Conservation (phyloP, 2,329 filamentous ascomycete species). For the Plenodomus biglobosus region DNA sequence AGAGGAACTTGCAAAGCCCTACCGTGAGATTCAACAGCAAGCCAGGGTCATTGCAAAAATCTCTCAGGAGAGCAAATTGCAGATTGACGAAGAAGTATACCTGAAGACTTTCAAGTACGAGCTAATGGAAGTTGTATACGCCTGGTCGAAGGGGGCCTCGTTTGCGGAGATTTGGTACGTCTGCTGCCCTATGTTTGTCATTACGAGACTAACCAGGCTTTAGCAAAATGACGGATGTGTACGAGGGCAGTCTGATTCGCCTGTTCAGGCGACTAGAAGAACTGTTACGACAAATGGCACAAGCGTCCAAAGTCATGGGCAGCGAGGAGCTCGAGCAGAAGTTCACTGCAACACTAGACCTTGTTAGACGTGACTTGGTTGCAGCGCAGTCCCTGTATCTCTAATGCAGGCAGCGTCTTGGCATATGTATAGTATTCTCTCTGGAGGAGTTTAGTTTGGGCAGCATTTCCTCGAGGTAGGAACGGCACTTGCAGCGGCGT, state of each 20-base stretch:
- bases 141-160: constrained; percentile 85
- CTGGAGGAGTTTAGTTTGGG: constrained; percentile 11
- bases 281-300: constrained; percentile 88
- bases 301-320: constrained; percentile 97
- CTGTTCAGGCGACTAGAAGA: constrained; percentile 95
- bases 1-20: constrained; percentile 84
- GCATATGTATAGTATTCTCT: constrained; percentile 18
- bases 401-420: constrained; percentile 19
- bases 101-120: constrained; percentile 87
- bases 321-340: constrained; percentile 90
- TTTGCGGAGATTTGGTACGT: constrained; percentile 95
- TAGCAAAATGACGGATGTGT: constrained; percentile 98
- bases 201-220: neutral
- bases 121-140: constrained; percentile 93
- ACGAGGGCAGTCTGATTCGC: constrained; percentile 94
- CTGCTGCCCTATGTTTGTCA: neutral
- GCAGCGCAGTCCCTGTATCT: constrained; percentile 92
- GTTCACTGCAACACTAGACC: constrained; percentile 81
- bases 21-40: constrained; percentile 81
- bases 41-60: constrained; percentile 90
- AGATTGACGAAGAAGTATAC: constrained; percentile 94
- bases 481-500: constrained; percentile 17
- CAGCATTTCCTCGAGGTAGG: constrained; percentile 19
- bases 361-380: constrained; percentile 91
- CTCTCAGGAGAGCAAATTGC: constrained; percentile 88